Evolutionary conservation across 441 rosid species (phyloP).

Genomic region (Gossypium schwendimanii): DNA sequence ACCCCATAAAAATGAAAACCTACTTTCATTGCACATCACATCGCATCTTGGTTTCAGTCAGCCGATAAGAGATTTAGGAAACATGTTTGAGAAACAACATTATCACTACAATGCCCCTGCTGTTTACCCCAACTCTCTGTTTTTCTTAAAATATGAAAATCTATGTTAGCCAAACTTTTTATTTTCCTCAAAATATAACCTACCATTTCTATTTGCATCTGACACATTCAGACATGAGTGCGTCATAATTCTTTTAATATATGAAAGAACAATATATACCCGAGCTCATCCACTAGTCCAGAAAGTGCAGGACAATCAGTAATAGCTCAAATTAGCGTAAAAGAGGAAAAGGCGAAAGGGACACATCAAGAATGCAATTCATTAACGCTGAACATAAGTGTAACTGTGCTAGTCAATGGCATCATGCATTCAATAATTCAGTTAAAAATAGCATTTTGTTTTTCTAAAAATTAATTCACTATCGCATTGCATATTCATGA

Average conservation of each 20-base stretch:
- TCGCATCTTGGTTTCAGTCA: no score
- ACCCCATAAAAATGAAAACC: background rate
- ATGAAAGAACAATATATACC: background rate
- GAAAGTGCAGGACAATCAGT: background rate
- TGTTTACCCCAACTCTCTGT: background rate
- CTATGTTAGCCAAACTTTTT: background rate
- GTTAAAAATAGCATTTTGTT: background rate
- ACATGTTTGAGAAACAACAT: background rate
- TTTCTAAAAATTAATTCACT: background rate
- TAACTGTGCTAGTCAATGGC: background rate
- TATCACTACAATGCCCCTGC: background rate
- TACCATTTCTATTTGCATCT: no score
- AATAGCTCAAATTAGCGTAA: background rate
- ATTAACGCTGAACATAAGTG: background rate
- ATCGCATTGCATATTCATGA: background rate
- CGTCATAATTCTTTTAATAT: no score
- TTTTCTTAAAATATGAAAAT: no score
- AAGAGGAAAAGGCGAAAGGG: background rate
- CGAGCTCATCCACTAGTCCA: background rate
- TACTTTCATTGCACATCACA: no score
- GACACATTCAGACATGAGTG: no score
- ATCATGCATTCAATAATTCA: background rate
- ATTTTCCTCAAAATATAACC: no score
- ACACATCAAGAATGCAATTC: background rate
- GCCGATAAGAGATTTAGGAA: background rate